A percentile compares a stretch with the other conserved stretches of the same genome.
phyloP scores from a whole-genome alignment of 495 filamentous ascomycete genomes.

The Podospora tetraspora region DNA sequence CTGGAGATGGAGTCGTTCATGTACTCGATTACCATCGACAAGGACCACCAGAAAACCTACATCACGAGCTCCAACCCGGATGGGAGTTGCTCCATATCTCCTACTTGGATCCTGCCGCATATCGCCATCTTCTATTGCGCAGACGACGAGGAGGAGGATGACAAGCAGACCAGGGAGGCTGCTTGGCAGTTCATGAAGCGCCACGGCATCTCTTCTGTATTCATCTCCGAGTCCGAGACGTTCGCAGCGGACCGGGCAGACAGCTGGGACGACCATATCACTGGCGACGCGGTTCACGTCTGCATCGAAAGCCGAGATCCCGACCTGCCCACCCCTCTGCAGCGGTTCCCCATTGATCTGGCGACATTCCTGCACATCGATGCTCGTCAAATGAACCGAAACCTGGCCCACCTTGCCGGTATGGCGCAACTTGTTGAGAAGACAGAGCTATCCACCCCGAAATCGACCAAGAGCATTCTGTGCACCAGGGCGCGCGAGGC shows the following conservation, averaged over 20 bases:
- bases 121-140: conserved; percentile 65
- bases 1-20: conserved; percentile 15
- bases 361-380: conserved; percentile 67
- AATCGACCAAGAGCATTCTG: neutral
- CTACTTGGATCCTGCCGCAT: conserved; percentile 63
- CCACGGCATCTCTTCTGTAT: conserved; percentile 60
- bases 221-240: conserved; percentile 58
- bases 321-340: conserved; percentile 46
- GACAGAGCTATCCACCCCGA: conserved; percentile 7
- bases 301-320: conserved; percentile 60
- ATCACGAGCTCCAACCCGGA: conserved; percentile 21
- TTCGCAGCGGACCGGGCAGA: conserved; percentile 37
- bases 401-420: conserved; percentile 62
- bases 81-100: conserved; percentile 29
- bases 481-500: conserved; percentile 20
- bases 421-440: conserved; percentile 26
- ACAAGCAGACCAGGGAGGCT: conserved; percentile 47
- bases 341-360: conserved; percentile 66
- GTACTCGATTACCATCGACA: conserved; percentile 54
- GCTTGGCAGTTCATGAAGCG: conserved; percentile 60
- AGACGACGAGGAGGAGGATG: conserved; percentile 44
- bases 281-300: conserved; percentile 52
- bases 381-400: conserved; percentile 67
- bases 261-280: conserved; percentile 23
- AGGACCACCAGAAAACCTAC: conserved; percentile 39